These are phyloP conservation scores for Fusarium graminum DNA, from an alignment of 2,329 filamentous ascomycete genomes.

Conservation along the genomic window DNA sequence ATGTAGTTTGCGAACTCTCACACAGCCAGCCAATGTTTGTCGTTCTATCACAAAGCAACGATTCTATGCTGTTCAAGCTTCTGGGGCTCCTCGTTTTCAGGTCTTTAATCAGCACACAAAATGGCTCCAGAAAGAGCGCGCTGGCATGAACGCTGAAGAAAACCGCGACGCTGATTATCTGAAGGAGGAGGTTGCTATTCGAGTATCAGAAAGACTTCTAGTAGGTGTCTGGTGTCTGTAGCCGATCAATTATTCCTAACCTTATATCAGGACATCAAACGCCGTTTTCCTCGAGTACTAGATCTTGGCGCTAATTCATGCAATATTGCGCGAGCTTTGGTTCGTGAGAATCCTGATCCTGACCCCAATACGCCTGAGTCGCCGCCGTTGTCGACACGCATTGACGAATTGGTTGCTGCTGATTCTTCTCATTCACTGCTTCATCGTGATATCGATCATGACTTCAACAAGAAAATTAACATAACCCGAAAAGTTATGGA, in stretches of 20 bases:
- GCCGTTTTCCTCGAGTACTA: slow-evolving; percentile 84
- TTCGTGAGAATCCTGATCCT: slow-evolving; percentile 75
- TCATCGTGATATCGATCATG: slow-evolving; percentile 79
- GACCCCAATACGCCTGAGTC: slow-evolving; percentile 67
- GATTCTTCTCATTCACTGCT: slow-evolving; percentile 85
- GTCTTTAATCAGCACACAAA: slow-evolving; percentile 93
- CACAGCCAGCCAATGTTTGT: slow-evolving; percentile 33
- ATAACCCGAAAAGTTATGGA: slow-evolving; percentile 82
- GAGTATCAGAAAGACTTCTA: slow-evolving; percentile 87
- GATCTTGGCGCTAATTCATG: slow-evolving; percentile 97
- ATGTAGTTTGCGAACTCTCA: slow-evolving; percentile 44
- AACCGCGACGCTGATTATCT: slow-evolving; percentile 91
- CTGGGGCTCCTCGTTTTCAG: slow-evolving; percentile 82
- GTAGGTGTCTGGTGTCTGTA: slow-evolving; percentile 59
- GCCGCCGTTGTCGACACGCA: slow-evolving; percentile 76
- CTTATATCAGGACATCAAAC: slow-evolving; percentile 84
- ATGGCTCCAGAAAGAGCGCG: slow-evolving; percentile 91
- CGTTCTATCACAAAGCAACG: slow-evolving; percentile 55
- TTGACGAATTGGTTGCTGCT: slow-evolving; percentile 81
- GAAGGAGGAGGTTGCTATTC: slow-evolving; percentile 88
- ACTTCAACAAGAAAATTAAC: slow-evolving; percentile 80
- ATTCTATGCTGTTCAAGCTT: slow-evolving; percentile 81
- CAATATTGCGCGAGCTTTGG: slow-evolving; percentile 88
- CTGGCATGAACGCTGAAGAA: slow-evolving; percentile 75
- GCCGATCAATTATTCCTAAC: slow-evolving; percentile 27